These are phyloP conservation scores for Fusarium napiforme DNA, from an alignment of 2,329 filamentous ascomycete species.

Conservation along the genomic window DNA sequence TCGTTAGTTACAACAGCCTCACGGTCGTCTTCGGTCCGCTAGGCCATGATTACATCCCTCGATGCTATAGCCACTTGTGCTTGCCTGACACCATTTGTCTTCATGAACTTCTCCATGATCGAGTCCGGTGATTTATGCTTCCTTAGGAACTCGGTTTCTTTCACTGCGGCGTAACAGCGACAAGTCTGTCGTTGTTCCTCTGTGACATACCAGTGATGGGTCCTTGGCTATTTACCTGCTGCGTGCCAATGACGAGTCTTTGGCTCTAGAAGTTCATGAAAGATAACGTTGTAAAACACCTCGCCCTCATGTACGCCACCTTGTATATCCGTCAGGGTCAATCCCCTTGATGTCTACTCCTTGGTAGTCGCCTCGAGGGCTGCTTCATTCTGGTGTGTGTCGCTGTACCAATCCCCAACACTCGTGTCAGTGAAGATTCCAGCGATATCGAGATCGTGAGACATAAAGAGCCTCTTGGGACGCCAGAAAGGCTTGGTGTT, in stretches of 20 bases:
- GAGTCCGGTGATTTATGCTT: background rate
- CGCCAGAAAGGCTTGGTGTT: constrained; percentile 29
- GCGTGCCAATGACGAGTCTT: constrained; percentile 13
- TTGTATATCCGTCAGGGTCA: constrained; percentile 28
- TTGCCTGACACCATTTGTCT: constrained; percentile 29
- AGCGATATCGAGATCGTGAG: constrained; percentile 30
- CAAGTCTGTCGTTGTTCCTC: constrained; percentile 2
- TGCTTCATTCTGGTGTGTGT: background rate
- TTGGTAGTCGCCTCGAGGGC: constrained; percentile 5
- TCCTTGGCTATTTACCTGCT: background rate
- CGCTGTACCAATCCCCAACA: constrained; percentile 20
- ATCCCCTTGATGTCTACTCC: background rate
- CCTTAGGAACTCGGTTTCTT: background rate
- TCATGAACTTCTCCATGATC: constrained; percentile 23
- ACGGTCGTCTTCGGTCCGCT: constrained; percentile 29
- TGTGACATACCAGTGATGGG: constrained; percentile 11
- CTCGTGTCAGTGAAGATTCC: constrained; percentile 29
- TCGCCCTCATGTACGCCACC: constrained; percentile 1
- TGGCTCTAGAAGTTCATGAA: constrained; percentile 4
- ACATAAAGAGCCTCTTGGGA: constrained; percentile 17
- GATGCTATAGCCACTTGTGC: constrained; percentile 23
- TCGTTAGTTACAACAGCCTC: constrained; percentile 18
- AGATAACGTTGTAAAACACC: constrained; percentile 26
- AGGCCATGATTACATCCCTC: background rate
- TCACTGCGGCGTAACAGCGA: constrained; percentile 9